Percentiles rank a stretch among this genome's conserved stretches.
These are phyloP conservation scores for Stenocarpella maydis DNA, from an alignment of 2,329 filamentous ascomycete genomes.

Conservation along the genomic window DNA sequence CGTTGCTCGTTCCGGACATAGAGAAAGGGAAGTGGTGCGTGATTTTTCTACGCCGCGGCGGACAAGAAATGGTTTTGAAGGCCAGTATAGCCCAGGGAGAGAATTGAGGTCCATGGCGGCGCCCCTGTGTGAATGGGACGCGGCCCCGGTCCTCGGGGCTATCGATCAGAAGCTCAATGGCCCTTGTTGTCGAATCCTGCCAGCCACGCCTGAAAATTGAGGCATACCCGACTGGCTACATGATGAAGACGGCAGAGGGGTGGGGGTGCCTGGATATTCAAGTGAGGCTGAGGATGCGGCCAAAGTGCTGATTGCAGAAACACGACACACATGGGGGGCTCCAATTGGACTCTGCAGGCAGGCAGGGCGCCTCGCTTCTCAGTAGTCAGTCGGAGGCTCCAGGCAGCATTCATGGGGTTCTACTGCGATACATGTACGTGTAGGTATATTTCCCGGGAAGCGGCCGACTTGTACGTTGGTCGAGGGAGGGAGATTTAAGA, in stretches of 20 bases:
- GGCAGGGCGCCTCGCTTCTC: background rate
- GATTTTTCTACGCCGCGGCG: background rate
- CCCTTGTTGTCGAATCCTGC: background rate
- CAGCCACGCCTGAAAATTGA: background rate
- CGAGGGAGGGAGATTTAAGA: background rate
- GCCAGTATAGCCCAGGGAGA: background rate
- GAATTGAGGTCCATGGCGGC: background rate
- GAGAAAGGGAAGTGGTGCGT: background rate
- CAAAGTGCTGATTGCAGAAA: slow-evolving; percentile 17
- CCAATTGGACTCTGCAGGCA: background rate
- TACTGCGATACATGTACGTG: background rate
- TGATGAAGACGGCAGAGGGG: background rate
- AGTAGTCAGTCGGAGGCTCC: background rate
- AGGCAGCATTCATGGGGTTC: background rate
- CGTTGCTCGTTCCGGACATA: background rate
- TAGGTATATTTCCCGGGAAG: background rate
- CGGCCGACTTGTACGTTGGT: background rate
- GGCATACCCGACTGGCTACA: background rate
- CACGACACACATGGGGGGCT: background rate
- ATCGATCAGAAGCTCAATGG: background rate
- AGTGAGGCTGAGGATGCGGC: slow-evolving; percentile 17
- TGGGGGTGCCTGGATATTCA: background rate
- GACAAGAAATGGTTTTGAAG: background rate
- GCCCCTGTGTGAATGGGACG: background rate
- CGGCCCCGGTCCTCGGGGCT: background rate